A percentile compares a stretch with the other conserved stretches of the same genome.
phyloP scores from a whole-genome alignment of 2,329 filamentous ascomycete species.

The Ophiostoma tasmaniense region DNA sequence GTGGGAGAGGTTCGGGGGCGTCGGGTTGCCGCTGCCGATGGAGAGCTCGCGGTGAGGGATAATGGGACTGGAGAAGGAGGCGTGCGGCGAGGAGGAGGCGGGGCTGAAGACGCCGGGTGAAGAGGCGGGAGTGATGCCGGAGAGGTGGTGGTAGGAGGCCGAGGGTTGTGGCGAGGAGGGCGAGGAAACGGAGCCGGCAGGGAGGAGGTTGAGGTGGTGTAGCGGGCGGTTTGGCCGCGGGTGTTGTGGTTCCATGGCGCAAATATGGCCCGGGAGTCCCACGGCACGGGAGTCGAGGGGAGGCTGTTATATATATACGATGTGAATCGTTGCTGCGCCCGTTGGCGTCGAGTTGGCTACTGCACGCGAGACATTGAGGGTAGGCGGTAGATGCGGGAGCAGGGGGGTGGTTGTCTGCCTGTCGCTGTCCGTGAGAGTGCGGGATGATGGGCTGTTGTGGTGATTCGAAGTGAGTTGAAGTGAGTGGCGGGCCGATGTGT shows the following conservation, averaged over 20 bases:
- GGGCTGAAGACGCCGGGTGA: slow-evolving; percentile 56
- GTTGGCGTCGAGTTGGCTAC: slow-evolving; percentile 12
- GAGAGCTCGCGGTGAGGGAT: slow-evolving; percentile 22
- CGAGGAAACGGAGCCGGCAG: slow-evolving; percentile 18
- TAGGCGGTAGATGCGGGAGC: slow-evolving; percentile 4
- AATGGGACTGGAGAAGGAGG: slow-evolving; percentile 33
- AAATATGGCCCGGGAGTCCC: slow-evolving; percentile 19
- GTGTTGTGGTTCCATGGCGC: slow-evolving; percentile 25
- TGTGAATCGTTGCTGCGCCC: slow-evolving; percentile 12
- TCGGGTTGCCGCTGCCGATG: slow-evolving; percentile 35
- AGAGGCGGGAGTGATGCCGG: slow-evolving; percentile 47
- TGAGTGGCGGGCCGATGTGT: too few relatives aligned
- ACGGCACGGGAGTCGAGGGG: slow-evolving; percentile 9
- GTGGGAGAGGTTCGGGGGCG: slow-evolving; percentile 46
- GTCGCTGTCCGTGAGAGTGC: background rate
- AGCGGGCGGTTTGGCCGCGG: slow-evolving; percentile 23
- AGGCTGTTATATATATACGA: background rate
- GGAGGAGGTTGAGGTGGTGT: slow-evolving; percentile 30
- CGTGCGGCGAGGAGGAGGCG: slow-evolving; percentile 31
- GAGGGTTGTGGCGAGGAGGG: slow-evolving; percentile 37
- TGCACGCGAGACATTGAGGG: slow-evolving; percentile 15
- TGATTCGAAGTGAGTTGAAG: background rate
- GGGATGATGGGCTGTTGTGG: background rate
- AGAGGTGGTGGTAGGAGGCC: slow-evolving; percentile 17
- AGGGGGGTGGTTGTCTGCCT: background rate